These are phyloP conservation scores for Chamaecrista fasciculata DNA, from an alignment of 306 rosid species.

Conservation along the genomic window DNA sequence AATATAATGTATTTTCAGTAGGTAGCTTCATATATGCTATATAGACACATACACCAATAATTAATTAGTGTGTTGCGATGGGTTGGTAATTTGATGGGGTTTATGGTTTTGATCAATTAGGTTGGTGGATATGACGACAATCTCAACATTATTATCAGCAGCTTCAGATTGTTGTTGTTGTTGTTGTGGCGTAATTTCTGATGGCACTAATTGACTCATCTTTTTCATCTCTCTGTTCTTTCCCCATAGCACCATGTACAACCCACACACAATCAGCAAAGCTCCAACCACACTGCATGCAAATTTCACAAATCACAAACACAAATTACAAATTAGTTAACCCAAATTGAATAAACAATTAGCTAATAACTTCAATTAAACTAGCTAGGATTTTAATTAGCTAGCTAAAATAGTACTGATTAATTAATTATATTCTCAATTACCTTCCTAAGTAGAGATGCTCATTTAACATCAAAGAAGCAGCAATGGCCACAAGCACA, in stretches of 20 bases:
- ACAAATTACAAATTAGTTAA: neutral
- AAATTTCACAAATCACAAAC: neutral
- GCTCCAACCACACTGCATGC: constrained; percentile 31
- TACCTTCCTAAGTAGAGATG: constrained; percentile 32
- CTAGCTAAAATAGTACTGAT: no score
- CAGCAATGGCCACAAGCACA: constrained; percentile 31
- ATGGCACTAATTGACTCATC: neutral
- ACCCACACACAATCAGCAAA: constrained; percentile 35
- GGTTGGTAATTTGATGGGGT: neutral
- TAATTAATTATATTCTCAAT: neutral
- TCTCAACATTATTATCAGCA: neutral
- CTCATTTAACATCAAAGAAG: constrained; percentile 30
- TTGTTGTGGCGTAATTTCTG: neutral
- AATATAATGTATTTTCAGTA: no score
- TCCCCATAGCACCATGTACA: constrained; percentile 45
- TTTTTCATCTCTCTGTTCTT: constrained; percentile 29
- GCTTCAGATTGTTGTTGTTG: no score
- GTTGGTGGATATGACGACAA: neutral
- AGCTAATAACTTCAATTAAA: no score
- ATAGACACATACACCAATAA: no score
- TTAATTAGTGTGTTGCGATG: no score
- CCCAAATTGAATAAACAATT: no score
- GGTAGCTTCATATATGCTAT: no score
- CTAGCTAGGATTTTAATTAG: no score
- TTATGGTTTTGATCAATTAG: neutral